These are phyloP conservation scores for Globisporangium irregulare DNA, from an alignment of 352 stramenopile genomes.

Conservation along the genomic window DNA sequence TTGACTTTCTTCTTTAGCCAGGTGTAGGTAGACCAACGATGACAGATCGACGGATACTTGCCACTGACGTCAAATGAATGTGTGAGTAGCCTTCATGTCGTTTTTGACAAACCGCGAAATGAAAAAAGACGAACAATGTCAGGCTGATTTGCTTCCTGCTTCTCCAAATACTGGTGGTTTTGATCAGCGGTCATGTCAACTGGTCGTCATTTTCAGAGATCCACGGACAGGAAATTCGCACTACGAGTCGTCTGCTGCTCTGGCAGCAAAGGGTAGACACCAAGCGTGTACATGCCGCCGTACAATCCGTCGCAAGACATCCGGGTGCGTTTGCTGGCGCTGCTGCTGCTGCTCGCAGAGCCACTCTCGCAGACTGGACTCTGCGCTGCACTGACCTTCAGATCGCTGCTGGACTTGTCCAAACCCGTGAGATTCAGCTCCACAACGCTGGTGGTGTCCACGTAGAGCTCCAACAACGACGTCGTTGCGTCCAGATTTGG, in stretches of 20 bases:
- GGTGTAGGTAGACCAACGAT: not conserved
- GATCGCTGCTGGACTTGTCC: not conserved
- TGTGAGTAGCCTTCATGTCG: not conserved
- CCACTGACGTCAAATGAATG: not conserved
- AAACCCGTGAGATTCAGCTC: not conserved
- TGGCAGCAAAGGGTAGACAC: slow-evolving; percentile 1
- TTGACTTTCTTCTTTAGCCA: not conserved
- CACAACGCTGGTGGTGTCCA: not conserved
- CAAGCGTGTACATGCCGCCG: slow-evolving; percentile 13
- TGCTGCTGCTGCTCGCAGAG: not conserved
- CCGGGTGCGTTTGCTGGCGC: not conserved
- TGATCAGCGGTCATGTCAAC: not conserved
- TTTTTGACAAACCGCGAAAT: not conserved
- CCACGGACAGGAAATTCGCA: not conserved
- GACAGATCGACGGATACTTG: not conserved
- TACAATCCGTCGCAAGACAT: slow-evolving; percentile 7
- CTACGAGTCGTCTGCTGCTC: not conserved
- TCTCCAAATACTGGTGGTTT: not conserved
- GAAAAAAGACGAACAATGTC: not conserved
- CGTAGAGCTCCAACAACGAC: slow-evolving; percentile 6
- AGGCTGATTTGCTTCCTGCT: not conserved
- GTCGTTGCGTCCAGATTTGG: not conserved
- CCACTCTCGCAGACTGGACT: slow-evolving; percentile 3
- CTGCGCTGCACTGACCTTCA: slow-evolving; percentile 9
- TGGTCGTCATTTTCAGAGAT: not conserved